Percentiles rank a stretch among this genome's conserved stretches.
Evolutionary conservation across 495 filamentous ascomycete genomes (phyloP).

Genomic region (Penicillium cosmopolitanum): DNA sequence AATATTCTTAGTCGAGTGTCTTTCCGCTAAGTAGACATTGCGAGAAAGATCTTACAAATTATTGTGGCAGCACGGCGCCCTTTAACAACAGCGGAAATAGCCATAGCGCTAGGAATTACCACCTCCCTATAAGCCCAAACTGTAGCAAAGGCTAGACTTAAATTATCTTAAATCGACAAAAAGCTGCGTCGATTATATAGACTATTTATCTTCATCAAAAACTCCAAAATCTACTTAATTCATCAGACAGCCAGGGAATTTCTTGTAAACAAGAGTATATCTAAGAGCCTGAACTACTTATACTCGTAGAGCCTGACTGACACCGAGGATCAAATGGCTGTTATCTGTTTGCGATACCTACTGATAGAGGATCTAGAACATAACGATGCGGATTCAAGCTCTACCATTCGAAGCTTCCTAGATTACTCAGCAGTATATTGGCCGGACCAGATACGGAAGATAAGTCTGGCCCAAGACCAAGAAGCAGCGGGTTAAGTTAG

Average conservation of each 20-base stretch:
- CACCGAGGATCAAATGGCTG: constrained; percentile 20
- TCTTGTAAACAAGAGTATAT: constrained; percentile 20
- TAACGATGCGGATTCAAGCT: constrained; percentile 5
- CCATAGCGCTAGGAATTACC: constrained; percentile 40
- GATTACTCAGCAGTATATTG: constrained; percentile 32
- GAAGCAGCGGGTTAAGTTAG: constrained; percentile 9
- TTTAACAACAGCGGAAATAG: constrained; percentile 34
- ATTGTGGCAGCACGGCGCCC: too few species aligned
- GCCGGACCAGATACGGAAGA: constrained; percentile 27
- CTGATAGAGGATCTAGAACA: constrained; percentile 22
- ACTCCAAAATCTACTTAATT: constrained; percentile 40
- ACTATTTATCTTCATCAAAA: constrained; percentile 42
- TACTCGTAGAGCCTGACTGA: constrained; percentile 18
- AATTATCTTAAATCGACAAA: constrained; percentile 16
- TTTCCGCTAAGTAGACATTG: too few species aligned
- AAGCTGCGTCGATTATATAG: constrained; percentile 40
- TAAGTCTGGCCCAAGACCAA: constrained; percentile 5
- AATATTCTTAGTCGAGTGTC: too few species aligned
- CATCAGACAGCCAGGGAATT: constrained; percentile 41
- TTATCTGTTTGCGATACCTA: constrained; percentile 31
- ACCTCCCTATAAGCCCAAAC: constrained; percentile 17
- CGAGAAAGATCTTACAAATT: too few species aligned
- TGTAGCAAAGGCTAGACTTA: constrained; percentile 28
- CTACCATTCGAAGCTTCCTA: constrained; percentile 19
- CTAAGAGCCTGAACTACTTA: constrained; percentile 7